Evolutionary conservation across 2,329 filamentous ascomycete species (phyloP), one percentile per base, ranked within the genome.

Genomic region (Trichoderma lentiforme): DNA sequence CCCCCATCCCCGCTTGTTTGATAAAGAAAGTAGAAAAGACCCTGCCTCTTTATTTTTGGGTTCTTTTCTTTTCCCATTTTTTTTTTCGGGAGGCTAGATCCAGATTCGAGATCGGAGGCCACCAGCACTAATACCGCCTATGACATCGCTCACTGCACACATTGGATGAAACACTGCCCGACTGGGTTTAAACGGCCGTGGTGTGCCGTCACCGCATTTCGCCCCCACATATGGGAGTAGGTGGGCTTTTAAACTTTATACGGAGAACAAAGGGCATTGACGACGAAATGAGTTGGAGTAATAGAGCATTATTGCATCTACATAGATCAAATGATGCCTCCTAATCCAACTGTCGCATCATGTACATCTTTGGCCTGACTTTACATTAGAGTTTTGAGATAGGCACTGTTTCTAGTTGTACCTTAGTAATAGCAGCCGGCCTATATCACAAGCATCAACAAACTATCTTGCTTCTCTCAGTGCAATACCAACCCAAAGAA

Each of bases 21-120:
- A 26, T 51, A 12, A 53, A 5, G 39, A 2, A 32, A 11, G 6
- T n/a, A 8, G 26, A 62, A 32, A 28, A 57, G 18, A 36, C 3
- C 39, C 21, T 53, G 6, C 32, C 18, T 36, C 15, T 51, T 61
- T 51, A 28, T 21, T 43, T 30, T 6, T 21, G 36, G 36, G 15
- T 39, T 39, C 3, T 53, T 30, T 26, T 15, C 12, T 69, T 30
- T 36, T 11, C 28, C 21, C 18, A n/a, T 12, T 6, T 51, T 60
- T 67, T 30, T 30, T 47, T 30, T 39, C 24, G 9, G n/a, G 26
- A 15, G 14, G 28, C 57, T 36, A 61, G 39, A 57, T 53, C 47
- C 30, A 62, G 67, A 70, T 62, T 70, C 24, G 30, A 70, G 67
- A 70, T 70, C 67, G 39, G 66, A 62, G 53, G 39, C 21, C 39